Percentiles rank a stretch among this genome's conserved stretches.
Evolutionary conservation across 352 stramenopile species (phyloP).

Genomic region (Phytophthora megakarya): DNA sequence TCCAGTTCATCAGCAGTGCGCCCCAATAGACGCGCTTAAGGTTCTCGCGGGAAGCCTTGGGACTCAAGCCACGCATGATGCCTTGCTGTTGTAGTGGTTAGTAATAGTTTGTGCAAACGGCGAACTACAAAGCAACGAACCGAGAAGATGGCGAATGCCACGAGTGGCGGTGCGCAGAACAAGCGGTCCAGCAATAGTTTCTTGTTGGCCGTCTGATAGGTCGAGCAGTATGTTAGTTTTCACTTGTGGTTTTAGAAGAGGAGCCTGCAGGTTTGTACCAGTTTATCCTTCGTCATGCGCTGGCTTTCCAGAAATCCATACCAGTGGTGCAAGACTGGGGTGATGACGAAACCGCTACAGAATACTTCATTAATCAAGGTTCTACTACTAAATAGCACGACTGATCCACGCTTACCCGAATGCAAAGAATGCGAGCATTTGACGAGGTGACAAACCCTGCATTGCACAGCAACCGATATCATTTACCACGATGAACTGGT

Average conservation of each 20-base stretch:
- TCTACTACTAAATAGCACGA: no score
- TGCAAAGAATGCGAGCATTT: constrained; percentile 72
- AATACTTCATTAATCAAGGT: no score
- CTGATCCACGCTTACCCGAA: constrained; percentile 50
- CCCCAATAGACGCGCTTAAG: constrained; percentile 51
- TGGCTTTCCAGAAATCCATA: constrained; percentile 73
- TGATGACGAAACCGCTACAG: constrained; percentile 61
- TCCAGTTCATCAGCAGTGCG: constrained; percentile 74
- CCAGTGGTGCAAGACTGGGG: constrained; percentile 70
- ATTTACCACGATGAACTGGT: background rate
- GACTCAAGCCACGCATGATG: constrained; percentile 58
- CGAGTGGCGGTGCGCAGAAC: constrained; percentile 67
- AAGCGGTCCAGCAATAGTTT: constrained; percentile 75
- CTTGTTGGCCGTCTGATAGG: constrained; percentile 65
- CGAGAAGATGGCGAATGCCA: constrained; percentile 73
- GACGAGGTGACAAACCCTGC: constrained; percentile 63
- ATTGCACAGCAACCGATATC: background rate
- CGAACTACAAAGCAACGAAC: constrained; percentile 29
- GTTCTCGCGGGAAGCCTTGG: constrained; percentile 50
- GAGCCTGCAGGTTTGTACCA: constrained; percentile 38
- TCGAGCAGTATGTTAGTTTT: no score
- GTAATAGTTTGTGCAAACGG: background rate
- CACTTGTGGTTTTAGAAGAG: background rate
- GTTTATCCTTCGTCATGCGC: constrained; percentile 62
- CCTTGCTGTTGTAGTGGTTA: constrained; percentile 42